Conservation (phyloP, 257 asterid genomes). For the Solanum peruvianum region DNA sequence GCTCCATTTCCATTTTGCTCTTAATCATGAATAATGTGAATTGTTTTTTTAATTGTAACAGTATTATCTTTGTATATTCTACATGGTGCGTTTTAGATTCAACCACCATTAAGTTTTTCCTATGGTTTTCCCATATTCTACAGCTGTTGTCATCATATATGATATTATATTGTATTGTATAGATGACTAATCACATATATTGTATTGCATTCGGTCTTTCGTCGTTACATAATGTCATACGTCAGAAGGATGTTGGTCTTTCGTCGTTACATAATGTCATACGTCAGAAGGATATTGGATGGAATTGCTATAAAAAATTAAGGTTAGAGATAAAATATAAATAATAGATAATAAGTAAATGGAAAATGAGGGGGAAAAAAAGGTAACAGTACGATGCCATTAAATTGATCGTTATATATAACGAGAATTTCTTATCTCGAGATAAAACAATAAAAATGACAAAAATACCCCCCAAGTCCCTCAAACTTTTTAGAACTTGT, state of each 20-base stretch:
- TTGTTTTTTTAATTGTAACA: not conserved
- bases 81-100: not conserved
- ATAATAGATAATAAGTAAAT: not conserved
- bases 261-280: not conserved
- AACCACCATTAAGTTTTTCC: not conserved
- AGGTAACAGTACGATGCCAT: not conserved
- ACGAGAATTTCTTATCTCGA: not conserved
- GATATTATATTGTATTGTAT: not conserved
- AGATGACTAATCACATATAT: not conserved
- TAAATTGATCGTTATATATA: not conserved
- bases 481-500: not conserved
- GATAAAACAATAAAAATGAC: not conserved
- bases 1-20: not conserved
- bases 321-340: not conserved
- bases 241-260: not conserved
- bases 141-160: not conserved
- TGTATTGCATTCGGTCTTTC: fast-evolving
- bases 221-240: not conserved
- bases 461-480: not conserved
- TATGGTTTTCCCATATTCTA: not conserved
- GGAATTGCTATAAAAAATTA: not conserved
- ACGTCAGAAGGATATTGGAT: not conserved
- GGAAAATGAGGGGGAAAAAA: not conserved
- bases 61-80: not conserved
- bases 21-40: not conserved